Base-by-base conservation (phyloP, 805 yeast genomes). In the Teunomyces lycoperdinae region DNA sequence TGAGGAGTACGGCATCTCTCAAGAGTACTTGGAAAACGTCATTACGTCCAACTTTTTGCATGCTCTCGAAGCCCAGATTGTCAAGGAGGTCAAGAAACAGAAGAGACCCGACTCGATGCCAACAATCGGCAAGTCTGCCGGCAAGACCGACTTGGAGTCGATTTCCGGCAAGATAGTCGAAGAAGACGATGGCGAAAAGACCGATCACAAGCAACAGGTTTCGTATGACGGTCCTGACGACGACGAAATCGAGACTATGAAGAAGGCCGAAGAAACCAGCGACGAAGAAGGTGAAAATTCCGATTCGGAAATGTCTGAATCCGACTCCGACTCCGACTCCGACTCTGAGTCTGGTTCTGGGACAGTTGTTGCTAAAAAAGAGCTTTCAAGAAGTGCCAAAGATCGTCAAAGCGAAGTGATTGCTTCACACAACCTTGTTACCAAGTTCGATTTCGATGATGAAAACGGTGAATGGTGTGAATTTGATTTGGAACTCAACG, bases 221-320 rank as follows among this genome's bases (percentile, higher is more conserved):
- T 89, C 97, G 1, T 89, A 89, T 58, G 98, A 91, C 54, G 96
- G 83, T 11, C 96, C 97, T 30, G 98, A 91, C 69, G 97, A 91
- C 53, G 98, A 89, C 28, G 97, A 91, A 63, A 74, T 88, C 51
- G 97, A 89, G 64, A 87, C 88, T 44, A 87, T 89, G 91, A 84
- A 84, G 68, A 79, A 78, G 60, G 96, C 87, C 44, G 92, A 86
- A 66, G 80, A 85, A 58, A 82, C 91, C 35, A 83, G 84, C 49
- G 89, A 83, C 53, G 94, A 85, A 58, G 85, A 80, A 46, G 72
- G 71, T 36, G 63, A 62, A 5, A 52, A 46, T 24, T 47, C 50
- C 9, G 58, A 52, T 36, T 58, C 67, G 9, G 57, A 20, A 20
- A 20, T 60, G n/a, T 61, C 66, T 6, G 83, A 72, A 26, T 68